Conservation (phyloP, 139 green algal species). For the Nannochloris sp. region DNA sequence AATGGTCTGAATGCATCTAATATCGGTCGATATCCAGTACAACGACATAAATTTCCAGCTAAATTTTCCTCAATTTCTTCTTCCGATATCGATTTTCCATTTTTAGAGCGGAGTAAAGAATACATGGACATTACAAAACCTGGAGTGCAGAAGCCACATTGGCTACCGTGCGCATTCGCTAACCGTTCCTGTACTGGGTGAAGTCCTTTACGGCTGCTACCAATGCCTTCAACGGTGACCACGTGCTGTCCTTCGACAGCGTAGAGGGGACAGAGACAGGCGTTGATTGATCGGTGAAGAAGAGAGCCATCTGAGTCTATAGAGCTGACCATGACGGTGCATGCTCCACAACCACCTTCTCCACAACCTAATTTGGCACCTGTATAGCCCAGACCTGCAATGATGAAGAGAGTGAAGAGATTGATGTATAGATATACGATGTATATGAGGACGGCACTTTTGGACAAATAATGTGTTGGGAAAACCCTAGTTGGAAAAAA, state of each 20-base stretch:
- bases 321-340: conserved; percentile 87
- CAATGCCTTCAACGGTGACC: conserved; percentile 91
- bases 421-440: too few species aligned
- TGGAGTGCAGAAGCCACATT: conserved; percentile 98
- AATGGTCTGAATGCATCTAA: conserved; percentile 94
- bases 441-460: neutral
- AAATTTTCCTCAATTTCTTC: conserved; percentile 89
- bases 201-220: conserved; percentile 68
- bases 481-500: neutral
- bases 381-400: conserved; percentile 66
- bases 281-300: conserved; percentile 81
- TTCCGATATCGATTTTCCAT: conserved; percentile 44
- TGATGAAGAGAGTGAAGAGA: too few species aligned
- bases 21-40: conserved; percentile 95
- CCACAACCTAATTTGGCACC: conserved; percentile 95
- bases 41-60: conserved; percentile 92
- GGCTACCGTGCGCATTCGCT: conserved; percentile 80
- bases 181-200: conserved; percentile 88
- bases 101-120: conserved; percentile 60
- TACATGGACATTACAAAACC: conserved; percentile 99
- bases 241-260: conserved; percentile 84
- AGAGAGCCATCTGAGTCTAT: conserved; percentile 44
- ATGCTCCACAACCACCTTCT: conserved; percentile 92
- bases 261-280: conserved; percentile 92
- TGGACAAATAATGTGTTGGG: neutral